phyloP scores from a whole-genome alignment of 331 rosid genomes.

The Malus hybrid region DNA sequence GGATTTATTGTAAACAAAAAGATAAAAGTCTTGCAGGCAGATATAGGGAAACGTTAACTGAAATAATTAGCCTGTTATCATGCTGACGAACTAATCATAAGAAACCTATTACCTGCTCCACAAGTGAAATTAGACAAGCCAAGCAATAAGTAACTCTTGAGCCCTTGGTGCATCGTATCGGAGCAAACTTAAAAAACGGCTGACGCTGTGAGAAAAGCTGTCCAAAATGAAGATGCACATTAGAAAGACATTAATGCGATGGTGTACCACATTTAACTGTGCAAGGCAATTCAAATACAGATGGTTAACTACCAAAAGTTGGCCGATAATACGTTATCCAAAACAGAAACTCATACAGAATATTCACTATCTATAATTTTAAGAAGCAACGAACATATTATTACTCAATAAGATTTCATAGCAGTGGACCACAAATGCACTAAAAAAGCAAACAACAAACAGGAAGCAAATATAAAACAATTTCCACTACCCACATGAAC shows the following conservation, averaged over 20 bases:
- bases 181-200: constrained; percentile 45
- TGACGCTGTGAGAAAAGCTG: constrained; percentile 59
- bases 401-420: background rate
- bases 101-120: constrained; percentile 69
- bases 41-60: background rate
- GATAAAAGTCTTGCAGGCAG: background rate
- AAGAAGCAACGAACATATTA: background rate
- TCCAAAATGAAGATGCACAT: constrained; percentile 16
- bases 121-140: constrained; percentile 76
- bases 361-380: background rate
- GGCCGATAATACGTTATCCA: background rate
- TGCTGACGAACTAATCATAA: background rate
- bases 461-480: background rate
- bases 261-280: background rate
- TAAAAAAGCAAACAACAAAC: background rate
- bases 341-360: background rate
- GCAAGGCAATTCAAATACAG: background rate
- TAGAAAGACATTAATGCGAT: constrained; percentile 8
- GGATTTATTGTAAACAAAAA: background rate
- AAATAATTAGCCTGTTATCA: background rate
- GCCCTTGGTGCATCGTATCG: constrained; percentile 37
- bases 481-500: background rate
- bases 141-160: constrained; percentile 71
- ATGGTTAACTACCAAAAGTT: background rate
- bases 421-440: background rate